These are phyloP conservation scores for Wallacemonas rigidus DNA, from an alignment of 208 protist species.

Conservation along the genomic window DNA sequence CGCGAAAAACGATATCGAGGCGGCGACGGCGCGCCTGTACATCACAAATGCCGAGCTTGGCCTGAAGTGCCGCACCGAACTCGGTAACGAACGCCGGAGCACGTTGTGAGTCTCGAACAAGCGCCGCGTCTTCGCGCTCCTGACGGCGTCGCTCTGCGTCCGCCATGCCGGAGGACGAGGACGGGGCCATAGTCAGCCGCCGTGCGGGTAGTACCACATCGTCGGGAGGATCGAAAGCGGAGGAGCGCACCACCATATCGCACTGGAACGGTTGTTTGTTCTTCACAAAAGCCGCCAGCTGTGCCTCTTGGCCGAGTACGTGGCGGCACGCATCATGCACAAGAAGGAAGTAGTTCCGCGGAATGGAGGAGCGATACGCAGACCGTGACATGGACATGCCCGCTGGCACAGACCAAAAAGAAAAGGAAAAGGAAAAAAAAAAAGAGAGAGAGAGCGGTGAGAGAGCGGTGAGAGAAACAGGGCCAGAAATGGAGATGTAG, in stretches of 20 bases:
- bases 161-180: not conserved
- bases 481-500: not conserved
- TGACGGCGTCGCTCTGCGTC: conserved; percentile 9
- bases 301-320: conserved; percentile 41
- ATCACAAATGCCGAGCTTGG: conserved; percentile 54
- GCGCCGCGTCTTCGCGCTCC: not conserved
- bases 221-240: conserved; percentile 46
- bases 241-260: conserved; percentile 85
- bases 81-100: conserved; percentile 26
- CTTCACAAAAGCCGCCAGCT: conserved; percentile 81
- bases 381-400: not conserved
- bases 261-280: conserved; percentile 71
- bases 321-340: conserved; percentile 79
- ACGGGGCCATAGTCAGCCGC: not conserved
- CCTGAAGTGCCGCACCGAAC: conserved; percentile 61
- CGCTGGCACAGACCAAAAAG: not conserved
- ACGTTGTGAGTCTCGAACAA: not conserved
- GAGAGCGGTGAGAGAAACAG: not conserved
- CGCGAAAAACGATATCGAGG: conserved; percentile 71
- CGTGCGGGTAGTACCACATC: conserved; percentile 12
- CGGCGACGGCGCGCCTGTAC: conserved; percentile 51
- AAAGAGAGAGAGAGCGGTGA: conserved; percentile 3
- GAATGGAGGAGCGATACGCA: conserved; percentile 27
- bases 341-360: conserved; percentile 73
- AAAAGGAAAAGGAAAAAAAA: conserved; percentile 19